Evolutionary conservation across 31 red algal species (phyloP).

Genomic region (Odonthalia washingtoniensis): DNA sequence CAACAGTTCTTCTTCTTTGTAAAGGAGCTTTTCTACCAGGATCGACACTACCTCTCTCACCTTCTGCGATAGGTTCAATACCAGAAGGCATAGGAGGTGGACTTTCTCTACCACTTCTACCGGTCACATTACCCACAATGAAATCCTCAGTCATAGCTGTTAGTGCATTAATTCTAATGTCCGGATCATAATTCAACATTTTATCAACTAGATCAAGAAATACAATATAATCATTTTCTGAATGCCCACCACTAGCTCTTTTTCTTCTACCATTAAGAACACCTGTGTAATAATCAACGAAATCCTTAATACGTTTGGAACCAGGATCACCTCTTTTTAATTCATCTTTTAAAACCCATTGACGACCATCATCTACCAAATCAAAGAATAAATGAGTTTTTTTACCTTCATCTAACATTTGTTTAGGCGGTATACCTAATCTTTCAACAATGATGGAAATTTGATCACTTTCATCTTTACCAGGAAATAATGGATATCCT

Average conservation of each 20-base stretch:
- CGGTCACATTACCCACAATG: slow-evolving; percentile 21
- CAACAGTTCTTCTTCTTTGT: slow-evolving; percentile 17
- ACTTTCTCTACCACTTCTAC: slow-evolving; percentile 29
- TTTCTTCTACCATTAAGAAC: slow-evolving; percentile 37
- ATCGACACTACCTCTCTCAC: slow-evolving; percentile 32
- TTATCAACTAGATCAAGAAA: slow-evolving; percentile 56
- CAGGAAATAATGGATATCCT: slow-evolving; percentile 93
- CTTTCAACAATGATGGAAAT: slow-evolving; percentile 89
- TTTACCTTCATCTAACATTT: slow-evolving; percentile 74
- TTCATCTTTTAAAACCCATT: slow-evolving; percentile 29
- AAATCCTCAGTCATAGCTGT: slow-evolving; percentile 71
- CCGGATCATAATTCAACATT: slow-evolving; percentile 81
- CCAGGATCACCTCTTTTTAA: slow-evolving; percentile 29
- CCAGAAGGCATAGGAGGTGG: slow-evolving; percentile 44
- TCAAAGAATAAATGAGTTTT: slow-evolving; percentile 77
- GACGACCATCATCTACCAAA: not conserved
- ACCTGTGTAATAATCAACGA: slow-evolving; percentile 52
- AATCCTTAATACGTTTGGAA: slow-evolving; percentile 51
- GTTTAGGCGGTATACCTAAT: slow-evolving; percentile 79
- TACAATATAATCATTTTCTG: slow-evolving; percentile 58
- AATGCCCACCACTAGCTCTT: slow-evolving; percentile 58
- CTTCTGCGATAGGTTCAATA: not conserved
- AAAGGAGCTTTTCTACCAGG: slow-evolving; percentile 36
- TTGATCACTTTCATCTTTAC: slow-evolving; percentile 85
- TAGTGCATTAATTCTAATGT: slow-evolving; percentile 50